phyloP scores from a whole-genome alignment of 257 asterid genomes.

The Anisodus tanguticus region DNA sequence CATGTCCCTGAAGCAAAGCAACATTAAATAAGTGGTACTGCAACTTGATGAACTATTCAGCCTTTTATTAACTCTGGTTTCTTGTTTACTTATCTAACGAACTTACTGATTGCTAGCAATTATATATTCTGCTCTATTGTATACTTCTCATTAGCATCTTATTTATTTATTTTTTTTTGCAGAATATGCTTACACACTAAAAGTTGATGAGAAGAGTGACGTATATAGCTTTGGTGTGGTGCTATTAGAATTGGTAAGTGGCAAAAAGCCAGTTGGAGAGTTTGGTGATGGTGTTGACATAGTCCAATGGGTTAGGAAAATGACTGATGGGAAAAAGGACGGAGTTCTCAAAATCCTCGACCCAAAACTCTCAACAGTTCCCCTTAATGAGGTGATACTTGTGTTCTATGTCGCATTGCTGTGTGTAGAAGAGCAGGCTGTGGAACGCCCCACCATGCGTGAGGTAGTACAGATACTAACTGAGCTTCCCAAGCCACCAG shows the following conservation, averaged over 20 bases:
- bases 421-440: conserved; percentile 94
- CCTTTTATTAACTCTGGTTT: neutral
- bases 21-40: conserved; percentile 23
- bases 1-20: conserved; percentile 25
- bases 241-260: conserved; percentile 78
- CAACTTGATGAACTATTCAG: neutral
- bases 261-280: conserved; percentile 91
- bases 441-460: conserved; percentile 96
- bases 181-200: conserved; percentile 96
- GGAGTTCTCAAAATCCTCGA: conserved; percentile 81
- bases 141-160: neutral
- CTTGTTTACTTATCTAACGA: conserved; percentile 8
- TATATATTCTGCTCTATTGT: neutral
- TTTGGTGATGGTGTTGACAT: conserved; percentile 98
- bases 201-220: conserved; percentile 97
- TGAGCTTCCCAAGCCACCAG: conserved; percentile 71
- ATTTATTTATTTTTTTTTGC: conserved; percentile 25
- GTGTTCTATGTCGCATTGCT: conserved; percentile 94
- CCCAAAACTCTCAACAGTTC: conserved; percentile 78
- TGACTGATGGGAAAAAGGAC: conserved; percentile 82
- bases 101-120: neutral
- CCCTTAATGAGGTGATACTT: conserved; percentile 85
- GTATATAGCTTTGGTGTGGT: conserved; percentile 97
- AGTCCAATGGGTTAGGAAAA: conserved; percentile 92
- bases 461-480: conserved; percentile 93